Conservation (phyloP, 352 stramenopile species). For the Globisporangium perplexum region DNA sequence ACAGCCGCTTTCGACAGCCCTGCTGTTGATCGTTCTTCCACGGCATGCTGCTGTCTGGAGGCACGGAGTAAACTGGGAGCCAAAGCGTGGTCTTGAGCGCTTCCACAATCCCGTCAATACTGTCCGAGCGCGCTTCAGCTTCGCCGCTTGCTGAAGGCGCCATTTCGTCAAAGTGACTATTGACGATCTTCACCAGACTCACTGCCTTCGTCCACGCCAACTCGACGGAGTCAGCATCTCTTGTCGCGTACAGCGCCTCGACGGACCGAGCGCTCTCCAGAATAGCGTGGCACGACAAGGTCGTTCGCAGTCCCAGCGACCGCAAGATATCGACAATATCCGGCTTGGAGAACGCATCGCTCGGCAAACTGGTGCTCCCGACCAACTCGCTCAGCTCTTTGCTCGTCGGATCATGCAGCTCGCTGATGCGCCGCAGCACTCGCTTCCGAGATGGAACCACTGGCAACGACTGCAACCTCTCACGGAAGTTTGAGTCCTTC, state of each 20-base stretch:
- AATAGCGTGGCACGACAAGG: constrained; percentile 62
- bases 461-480: constrained; percentile 25
- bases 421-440: constrained; percentile 34
- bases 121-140: constrained; percentile 5
- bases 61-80: constrained; percentile 27
- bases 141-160: constrained; percentile 11
- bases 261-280: constrained; percentile 63
- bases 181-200: constrained; percentile 65
- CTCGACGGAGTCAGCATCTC: constrained; percentile 10
- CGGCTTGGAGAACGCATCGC: constrained; percentile 33
- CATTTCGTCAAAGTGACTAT: constrained; percentile 73
- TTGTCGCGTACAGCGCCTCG: constrained; percentile 36
- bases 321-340: constrained; percentile 48
- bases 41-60: constrained; percentile 46
- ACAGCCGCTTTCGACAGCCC: constrained; percentile 17
- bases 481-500: constrained; percentile 41
- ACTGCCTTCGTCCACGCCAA: constrained; percentile 34
- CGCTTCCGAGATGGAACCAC: constrained; percentile 58
- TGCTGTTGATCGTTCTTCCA: constrained; percentile 26
- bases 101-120: constrained; percentile 24
- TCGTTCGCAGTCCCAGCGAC: constrained; percentile 46
- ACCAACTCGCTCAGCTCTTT: constrained; percentile 59
- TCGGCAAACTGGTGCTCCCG: constrained; percentile 59
- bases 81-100: constrained; percentile 30
- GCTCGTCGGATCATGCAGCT: constrained; percentile 70